Percentiles rank a stretch among this genome's conserved stretches.
These are phyloP conservation scores for Rhododendron griersonianum DNA, from an alignment of 148 eudicot genomes.

Conservation along the genomic window DNA sequence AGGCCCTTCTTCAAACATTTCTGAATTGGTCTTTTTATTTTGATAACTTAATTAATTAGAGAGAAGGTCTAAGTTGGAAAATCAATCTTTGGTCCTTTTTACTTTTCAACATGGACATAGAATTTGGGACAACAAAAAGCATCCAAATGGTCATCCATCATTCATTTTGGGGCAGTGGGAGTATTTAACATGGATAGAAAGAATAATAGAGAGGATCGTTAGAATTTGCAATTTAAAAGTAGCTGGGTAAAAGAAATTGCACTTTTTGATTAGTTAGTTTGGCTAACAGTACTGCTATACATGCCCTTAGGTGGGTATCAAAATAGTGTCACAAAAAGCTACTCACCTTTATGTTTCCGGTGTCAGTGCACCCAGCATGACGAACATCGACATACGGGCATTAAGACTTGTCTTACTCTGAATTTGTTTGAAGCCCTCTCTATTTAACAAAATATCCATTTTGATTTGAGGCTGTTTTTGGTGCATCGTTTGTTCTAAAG, in stretches of 20 bases:
- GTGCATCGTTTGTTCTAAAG: background rate
- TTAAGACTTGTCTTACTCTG: background rate
- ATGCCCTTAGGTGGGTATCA: background rate
- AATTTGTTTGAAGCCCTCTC: background rate
- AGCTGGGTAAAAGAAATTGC: background rate
- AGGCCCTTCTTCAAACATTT: background rate
- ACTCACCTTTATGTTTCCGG: background rate
- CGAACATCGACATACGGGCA: background rate
- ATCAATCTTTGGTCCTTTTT: background rate
- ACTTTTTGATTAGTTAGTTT: background rate
- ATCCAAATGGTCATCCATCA: background rate
- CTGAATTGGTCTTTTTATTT: background rate
- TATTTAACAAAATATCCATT: background rate
- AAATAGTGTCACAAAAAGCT: background rate
- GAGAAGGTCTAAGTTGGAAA: background rate
- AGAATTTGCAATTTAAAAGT: background rate
- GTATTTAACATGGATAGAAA: background rate
- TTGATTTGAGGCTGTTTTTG: background rate
- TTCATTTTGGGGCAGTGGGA: background rate
- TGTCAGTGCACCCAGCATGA: background rate
- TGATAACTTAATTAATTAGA: background rate
- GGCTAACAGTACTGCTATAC: background rate
- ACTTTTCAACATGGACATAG: background rate
- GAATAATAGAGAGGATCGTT: background rate
- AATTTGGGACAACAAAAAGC: background rate